These are phyloP conservation scores for Aspergillus heteromorphus DNA, from an alignment of 495 filamentous ascomycete genomes.

Conservation along the genomic window DNA sequence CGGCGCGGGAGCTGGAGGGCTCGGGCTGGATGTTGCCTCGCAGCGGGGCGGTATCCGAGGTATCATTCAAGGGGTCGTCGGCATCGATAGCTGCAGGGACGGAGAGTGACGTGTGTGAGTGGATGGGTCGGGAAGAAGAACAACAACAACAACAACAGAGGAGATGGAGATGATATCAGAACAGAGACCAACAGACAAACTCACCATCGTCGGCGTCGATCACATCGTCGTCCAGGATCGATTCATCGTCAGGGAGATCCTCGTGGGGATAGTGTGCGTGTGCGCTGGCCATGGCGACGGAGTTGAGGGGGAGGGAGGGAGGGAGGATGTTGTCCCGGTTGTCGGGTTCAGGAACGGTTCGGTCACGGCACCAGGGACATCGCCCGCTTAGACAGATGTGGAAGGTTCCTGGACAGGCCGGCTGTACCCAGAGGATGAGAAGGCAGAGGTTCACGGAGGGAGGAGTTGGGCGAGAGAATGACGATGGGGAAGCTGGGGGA, in stretches of 20 bases:
- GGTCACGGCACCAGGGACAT: slow-evolving; percentile 13
- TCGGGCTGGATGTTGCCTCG: slow-evolving; percentile 70
- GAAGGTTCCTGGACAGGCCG: background rate
- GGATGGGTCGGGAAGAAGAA: background rate
- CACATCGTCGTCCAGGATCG: slow-evolving; percentile 78
- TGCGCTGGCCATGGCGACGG: slow-evolving; percentile 40
- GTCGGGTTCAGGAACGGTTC: slow-evolving; percentile 2
- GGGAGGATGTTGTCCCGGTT: background rate
- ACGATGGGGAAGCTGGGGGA: slow-evolving; percentile 1
- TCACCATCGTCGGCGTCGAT: slow-evolving; percentile 96
- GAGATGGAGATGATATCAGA: no score
- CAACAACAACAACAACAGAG: no score
- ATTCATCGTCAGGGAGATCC: slow-evolving; percentile 48
- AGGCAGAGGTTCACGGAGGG: background rate
- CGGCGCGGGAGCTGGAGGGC: slow-evolving; percentile 44
- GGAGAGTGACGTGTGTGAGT: background rate
- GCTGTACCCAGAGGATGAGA: background rate
- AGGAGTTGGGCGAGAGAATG: background rate
- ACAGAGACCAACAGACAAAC: background rate
- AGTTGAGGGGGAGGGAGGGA: no score
- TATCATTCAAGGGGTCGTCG: slow-evolving; percentile 75
- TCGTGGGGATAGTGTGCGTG: slow-evolving; percentile 32
- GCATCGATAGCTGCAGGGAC: slow-evolving; percentile 67
- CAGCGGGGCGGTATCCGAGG: slow-evolving; percentile 67
- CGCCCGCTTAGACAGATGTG: slow-evolving; percentile 7